Evolutionary conservation across 116 monocot species (phyloP).

Genomic region (Iris pallida): DNA sequence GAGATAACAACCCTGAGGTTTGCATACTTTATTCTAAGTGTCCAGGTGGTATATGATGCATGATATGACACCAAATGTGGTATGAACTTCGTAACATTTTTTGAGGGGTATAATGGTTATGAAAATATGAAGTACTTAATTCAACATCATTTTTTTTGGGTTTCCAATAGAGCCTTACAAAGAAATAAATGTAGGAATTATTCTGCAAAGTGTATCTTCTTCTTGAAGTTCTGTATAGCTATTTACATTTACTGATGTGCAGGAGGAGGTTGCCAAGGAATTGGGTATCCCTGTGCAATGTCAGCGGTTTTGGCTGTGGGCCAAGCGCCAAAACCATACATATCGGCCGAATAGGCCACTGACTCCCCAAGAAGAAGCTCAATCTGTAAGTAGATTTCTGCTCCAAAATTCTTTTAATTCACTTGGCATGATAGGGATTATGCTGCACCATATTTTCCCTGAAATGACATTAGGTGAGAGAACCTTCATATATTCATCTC

Average conservation of each 20-base stretch:
- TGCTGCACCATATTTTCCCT: not conserved
- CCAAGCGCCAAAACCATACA: conserved; percentile 94
- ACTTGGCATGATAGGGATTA: not conserved
- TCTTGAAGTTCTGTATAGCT: too few relatives aligned
- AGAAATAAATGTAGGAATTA: too few relatives aligned
- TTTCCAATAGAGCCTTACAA: too few relatives aligned
- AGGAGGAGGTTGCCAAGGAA: conserved; percentile 94
- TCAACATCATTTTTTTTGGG: too few relatives aligned
- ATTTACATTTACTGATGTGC: conserved; percentile 9
- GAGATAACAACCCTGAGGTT: too few relatives aligned
- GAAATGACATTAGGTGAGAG: not conserved
- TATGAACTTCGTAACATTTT: too few relatives aligned
- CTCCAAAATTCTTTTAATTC: not conserved
- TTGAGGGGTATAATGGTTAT: too few relatives aligned
- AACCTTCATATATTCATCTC: not conserved
- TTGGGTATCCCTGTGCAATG: conserved; percentile 77
- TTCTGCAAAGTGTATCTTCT: too few relatives aligned
- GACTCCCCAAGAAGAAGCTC: conserved; percentile 65
- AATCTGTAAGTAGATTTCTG: conserved; percentile 56
- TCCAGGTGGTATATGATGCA: too few relatives aligned
- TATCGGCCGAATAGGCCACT: conserved; percentile 90
- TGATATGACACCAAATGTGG: too few relatives aligned
- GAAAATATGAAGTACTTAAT: too few relatives aligned
- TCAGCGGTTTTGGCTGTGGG: conserved; percentile 94
- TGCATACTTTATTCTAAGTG: too few relatives aligned